These are phyloP conservation scores for Phytophthora uliginosa DNA, from an alignment of 352 stramenopile species.

Conservation along the genomic window DNA sequence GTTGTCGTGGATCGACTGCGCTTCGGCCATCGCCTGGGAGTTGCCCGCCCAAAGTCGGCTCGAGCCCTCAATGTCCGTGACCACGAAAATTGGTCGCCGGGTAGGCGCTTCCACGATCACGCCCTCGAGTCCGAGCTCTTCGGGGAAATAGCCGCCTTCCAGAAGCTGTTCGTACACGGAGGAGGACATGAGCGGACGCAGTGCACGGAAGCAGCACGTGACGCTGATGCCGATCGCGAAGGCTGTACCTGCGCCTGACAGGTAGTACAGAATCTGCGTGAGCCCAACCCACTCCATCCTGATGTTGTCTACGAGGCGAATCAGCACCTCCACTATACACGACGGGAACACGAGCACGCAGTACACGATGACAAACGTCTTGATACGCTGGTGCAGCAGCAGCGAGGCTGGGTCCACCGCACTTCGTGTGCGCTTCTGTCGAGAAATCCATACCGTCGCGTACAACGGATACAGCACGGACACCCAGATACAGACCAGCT, in stretches of 20 bases:
- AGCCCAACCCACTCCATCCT: constrained; percentile 58
- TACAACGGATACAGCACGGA: constrained; percentile 72
- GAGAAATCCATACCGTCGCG: constrained; percentile 55
- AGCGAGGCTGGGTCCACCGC: constrained; percentile 57
- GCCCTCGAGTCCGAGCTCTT: constrained; percentile 36
- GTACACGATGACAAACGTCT: constrained; percentile 76
- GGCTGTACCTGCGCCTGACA: constrained; percentile 65
- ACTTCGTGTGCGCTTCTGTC: constrained; percentile 49
- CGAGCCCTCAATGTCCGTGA: constrained; percentile 85
- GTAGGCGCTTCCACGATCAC: constrained; percentile 58
- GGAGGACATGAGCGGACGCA: constrained; percentile 67
- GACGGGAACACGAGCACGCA: constrained; percentile 71
- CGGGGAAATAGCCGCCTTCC: constrained; percentile 67
- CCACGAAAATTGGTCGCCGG: constrained; percentile 77
- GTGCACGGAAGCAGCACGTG: constrained; percentile 70
- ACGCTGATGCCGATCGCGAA: constrained; percentile 72
- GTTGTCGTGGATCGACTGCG: constrained; percentile 80
- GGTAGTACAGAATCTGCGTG: constrained; percentile 66
- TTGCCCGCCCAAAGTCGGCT: constrained; percentile 71
- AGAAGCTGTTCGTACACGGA: constrained; percentile 76
- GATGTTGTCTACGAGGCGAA: constrained; percentile 35
- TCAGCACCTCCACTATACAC: constrained; percentile 60
- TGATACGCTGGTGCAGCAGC: constrained; percentile 73
- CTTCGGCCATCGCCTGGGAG: constrained; percentile 63
- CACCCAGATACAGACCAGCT: constrained; percentile 57